Evolutionary conservation across 495 filamentous ascomycete species (phyloP).

Genomic region (Collariella sp.): DNA sequence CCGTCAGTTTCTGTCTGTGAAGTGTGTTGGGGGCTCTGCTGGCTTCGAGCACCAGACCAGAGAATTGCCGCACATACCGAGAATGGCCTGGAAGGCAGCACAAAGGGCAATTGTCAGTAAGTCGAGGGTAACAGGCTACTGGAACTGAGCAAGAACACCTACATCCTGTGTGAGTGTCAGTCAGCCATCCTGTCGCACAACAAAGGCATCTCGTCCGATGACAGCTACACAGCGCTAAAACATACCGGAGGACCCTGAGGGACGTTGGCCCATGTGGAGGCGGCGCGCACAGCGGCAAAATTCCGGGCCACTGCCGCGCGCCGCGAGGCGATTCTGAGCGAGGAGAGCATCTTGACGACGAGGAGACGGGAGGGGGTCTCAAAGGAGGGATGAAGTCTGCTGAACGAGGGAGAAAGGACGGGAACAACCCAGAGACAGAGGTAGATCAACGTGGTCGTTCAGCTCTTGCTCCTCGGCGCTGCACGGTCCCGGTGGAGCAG

Average conservation of each 20-base stretch:
- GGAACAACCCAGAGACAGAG: neutral
- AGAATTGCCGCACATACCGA: slow-evolving; percentile 44
- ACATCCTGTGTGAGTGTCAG: slow-evolving; percentile 46
- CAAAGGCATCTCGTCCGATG: neutral
- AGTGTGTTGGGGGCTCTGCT: neutral
- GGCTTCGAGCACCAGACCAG: neutral
- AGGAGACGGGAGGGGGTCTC: no score
- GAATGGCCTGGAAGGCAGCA: slow-evolving; percentile 54
- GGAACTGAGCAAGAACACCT: slow-evolving; percentile 33
- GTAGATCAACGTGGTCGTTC: neutral
- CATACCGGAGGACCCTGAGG: slow-evolving; percentile 89
- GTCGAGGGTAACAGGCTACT: neutral
- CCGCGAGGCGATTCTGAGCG: slow-evolving; percentile 28
- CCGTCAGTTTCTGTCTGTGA: slow-evolving; percentile 2
- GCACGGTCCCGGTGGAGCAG: neutral
- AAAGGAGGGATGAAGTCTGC: neutral
- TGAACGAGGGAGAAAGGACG: neutral
- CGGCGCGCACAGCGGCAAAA: slow-evolving; percentile 53
- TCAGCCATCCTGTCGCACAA: slow-evolving; percentile 13
- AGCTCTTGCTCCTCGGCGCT: slow-evolving; percentile 1
- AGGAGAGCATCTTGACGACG: slow-evolving; percentile 25
- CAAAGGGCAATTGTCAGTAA: slow-evolving; percentile 17
- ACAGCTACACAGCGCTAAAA: slow-evolving; percentile 24
- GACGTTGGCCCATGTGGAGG: slow-evolving; percentile 80
- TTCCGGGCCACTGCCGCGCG: slow-evolving; percentile 28